Evolutionary conservation across 192 early-diverging fungal species (phyloP), one percentile per base, ranked within the genome.

Genomic region (Coemansia sp.): DNA sequence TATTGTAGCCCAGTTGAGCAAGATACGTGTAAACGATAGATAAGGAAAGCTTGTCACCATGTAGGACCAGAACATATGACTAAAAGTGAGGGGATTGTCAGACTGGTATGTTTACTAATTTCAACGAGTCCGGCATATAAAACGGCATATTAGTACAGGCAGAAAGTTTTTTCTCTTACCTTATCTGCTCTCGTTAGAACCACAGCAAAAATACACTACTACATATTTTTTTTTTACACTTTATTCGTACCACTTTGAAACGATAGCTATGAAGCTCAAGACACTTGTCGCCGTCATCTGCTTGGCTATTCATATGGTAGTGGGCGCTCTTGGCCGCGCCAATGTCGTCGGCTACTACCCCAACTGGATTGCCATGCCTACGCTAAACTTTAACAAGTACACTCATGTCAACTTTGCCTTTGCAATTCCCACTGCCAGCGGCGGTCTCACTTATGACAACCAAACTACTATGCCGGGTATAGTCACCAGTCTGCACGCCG

Each of bases 401-500:
- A 87, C 88, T 13, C 89, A 90, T 64, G 68, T 88, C 60, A 82
- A 86, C 71, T 88, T 88, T 66, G 85, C 87, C 1, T 90, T 90
- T 75, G 87, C 75, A 20, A 74, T 70, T 62, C 72, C 68, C 3
- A 18, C 62, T 11, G 7, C 65, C 16, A 65, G 78, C 65, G 62
- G 71, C 12, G 46, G 58, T 20, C 33, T 83, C 33, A 24, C 18
- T 2, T 78, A 71, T 16, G 71, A 76, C 18, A 66, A 50, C 58
- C 71, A 77, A 58, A 11, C 13, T 3, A 27, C 62, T 1, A 65
- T 77, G 62, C 46, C 49, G 9, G 60, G 40, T 3, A 47, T 74
- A 13, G 65, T 77, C 22, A 66, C 43, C 49, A 34, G 58, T 27
- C 29, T 69, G 22, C 66, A 76, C 33, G 5, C 39, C 5, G 44